Evolutionary conservation across 2,329 filamentous ascomycete genomes (phyloP).

Genomic region (Curvularia spicifera): DNA sequence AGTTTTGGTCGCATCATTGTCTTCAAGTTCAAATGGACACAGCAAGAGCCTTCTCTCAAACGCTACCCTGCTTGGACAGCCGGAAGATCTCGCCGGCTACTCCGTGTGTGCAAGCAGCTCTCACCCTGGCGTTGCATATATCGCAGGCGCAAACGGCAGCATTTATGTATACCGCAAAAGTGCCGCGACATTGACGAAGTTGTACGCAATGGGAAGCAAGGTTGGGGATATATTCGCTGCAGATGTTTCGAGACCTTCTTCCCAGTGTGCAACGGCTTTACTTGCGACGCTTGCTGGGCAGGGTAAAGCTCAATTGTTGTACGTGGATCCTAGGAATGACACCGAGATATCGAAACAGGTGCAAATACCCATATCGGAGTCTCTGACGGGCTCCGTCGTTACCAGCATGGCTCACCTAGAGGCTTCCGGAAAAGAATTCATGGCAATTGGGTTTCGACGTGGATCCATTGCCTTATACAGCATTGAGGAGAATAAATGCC

Average conservation of each 20-base stretch:
- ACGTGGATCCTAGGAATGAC: conserved; percentile 16
- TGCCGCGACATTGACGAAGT: conserved; percentile 22
- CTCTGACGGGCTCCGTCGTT: conserved; percentile 57
- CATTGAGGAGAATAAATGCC: conserved; percentile 19
- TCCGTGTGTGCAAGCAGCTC: conserved; percentile 53
- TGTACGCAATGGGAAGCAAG: conserved; percentile 47
- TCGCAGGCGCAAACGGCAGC: conserved; percentile 55
- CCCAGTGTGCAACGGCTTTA: conserved; percentile 34
- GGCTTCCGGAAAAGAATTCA: conserved; percentile 27
- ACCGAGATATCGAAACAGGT: conserved; percentile 11
- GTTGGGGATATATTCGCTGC: conserved; percentile 50
- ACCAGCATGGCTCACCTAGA: conserved; percentile 56
- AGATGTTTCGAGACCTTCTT: background rate
- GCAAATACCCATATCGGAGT: conserved; percentile 24
- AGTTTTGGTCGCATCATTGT: conserved; percentile 55
- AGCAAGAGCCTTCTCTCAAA: conserved; percentile 11
- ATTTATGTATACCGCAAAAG: conserved; percentile 49
- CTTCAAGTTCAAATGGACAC: background rate
- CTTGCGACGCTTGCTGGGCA: conserved; percentile 50
- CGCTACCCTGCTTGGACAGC: conserved; percentile 41
- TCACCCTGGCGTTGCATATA: conserved; percentile 50
- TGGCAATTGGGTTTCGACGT: conserved; percentile 63
- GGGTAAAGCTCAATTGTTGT: conserved; percentile 42
- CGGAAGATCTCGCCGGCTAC: conserved; percentile 55
- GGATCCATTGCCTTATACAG: conserved; percentile 61